These are phyloP conservation scores for Canariomyces notabilis DNA, from an alignment of 2,329 filamentous ascomycete genomes.

Conservation along the genomic window DNA sequence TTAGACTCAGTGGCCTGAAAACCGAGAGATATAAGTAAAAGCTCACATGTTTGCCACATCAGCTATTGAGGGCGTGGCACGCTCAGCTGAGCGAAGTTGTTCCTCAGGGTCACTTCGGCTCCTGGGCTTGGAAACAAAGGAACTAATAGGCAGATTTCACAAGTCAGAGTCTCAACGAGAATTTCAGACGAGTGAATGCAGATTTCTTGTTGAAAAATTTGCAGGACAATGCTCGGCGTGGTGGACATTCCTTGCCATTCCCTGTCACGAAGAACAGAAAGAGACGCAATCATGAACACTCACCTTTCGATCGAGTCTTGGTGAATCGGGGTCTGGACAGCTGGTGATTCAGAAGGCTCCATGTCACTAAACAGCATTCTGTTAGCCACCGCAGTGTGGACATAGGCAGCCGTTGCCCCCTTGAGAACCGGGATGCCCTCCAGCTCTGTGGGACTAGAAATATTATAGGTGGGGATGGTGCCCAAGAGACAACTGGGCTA, in stretches of 20 bases:
- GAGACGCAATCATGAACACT: background rate
- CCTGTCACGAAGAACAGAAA: too few species aligned
- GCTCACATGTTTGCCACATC: conserved; percentile 2
- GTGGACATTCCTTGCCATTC: too few species aligned
- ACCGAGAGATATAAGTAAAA: background rate
- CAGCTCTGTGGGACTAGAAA: too few species aligned
- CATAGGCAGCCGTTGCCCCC: background rate
- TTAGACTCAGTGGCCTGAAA: background rate
- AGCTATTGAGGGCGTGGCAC: background rate
- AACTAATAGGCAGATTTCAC: background rate
- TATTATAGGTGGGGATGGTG: too few species aligned
- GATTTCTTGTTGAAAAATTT: too few species aligned
- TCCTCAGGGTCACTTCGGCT: background rate
- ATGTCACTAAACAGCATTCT: conserved; percentile 4
- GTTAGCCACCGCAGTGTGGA: conserved; percentile 2
- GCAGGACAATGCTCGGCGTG: too few species aligned
- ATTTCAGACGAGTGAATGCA: too few species aligned
- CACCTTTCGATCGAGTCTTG: conserved; percentile 10
- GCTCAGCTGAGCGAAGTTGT: background rate
- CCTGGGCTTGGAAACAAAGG: background rate
- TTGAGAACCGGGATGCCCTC: too few species aligned
- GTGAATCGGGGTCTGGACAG: conserved; percentile 6
- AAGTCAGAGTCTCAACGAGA: background rate
- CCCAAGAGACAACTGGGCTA: too few species aligned
- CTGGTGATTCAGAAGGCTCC: conserved; percentile 6